These are phyloP conservation scores for Pyrenula massariospora DNA, from an alignment of 495 filamentous ascomycete genomes.

Conservation along the genomic window DNA sequence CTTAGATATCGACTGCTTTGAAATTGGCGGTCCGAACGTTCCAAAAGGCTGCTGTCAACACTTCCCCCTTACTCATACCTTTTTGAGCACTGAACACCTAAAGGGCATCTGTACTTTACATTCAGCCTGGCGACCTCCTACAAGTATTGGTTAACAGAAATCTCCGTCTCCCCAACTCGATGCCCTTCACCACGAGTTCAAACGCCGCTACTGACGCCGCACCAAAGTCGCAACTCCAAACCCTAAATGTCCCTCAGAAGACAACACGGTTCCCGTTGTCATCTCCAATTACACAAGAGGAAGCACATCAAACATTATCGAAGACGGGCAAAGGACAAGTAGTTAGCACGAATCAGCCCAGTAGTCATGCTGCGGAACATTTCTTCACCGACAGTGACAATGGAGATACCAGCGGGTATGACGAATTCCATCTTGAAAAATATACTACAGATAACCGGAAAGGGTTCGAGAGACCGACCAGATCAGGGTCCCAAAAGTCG, in stretches of 20 bases:
- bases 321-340: not conserved
- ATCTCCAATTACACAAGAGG: conserved; percentile 33
- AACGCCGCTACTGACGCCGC: not conserved
- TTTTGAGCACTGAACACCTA: too few species aligned
- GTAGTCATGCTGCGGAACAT: not conserved
- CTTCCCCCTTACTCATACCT: too few species aligned
- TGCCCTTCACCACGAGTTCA: not conserved
- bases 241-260: conserved; percentile 6
- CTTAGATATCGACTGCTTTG: not conserved
- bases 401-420: not conserved
- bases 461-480: conserved; percentile 16
- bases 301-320: conserved; percentile 9
- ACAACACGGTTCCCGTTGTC: conserved; percentile 29
- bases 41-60: not conserved
- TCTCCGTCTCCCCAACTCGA: too few species aligned
- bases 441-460: not conserved
- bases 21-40: not conserved
- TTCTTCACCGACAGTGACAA: not conserved
- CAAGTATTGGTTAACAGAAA: too few species aligned
- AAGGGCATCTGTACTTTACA: too few species aligned
- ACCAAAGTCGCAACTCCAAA: not conserved
- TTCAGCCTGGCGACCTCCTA: too few species aligned
- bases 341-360: not conserved
- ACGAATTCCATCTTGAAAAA: conserved; percentile 1
- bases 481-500: conserved; percentile 2